These are phyloP conservation scores for Kwoniella shivajii DNA, from an alignment of 1,284 basidiomycete species.

Conservation along the genomic window DNA sequence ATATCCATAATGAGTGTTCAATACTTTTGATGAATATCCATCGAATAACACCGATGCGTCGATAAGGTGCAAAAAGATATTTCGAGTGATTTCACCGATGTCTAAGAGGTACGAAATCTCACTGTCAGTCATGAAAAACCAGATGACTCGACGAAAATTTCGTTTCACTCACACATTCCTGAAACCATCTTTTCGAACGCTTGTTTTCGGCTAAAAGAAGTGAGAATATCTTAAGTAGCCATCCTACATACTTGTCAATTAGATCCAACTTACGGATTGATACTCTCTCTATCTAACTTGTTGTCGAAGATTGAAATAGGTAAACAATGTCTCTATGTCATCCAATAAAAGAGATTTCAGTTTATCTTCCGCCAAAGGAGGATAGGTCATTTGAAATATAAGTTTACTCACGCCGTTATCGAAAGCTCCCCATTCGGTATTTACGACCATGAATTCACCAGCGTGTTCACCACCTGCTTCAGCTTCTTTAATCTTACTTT, in stretches of 20 bases:
- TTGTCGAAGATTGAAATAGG: constrained; percentile 93
- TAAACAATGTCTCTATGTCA: constrained; percentile 70
- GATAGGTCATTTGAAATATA: background rate
- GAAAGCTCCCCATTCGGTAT: constrained; percentile 97
- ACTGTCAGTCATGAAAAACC: background rate
- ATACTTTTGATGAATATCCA: constrained; percentile 68
- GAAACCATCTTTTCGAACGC: constrained; percentile 98
- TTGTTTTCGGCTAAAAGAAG: constrained; percentile 65
- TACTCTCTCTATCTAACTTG: constrained; percentile 86
- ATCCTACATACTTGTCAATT: background rate
- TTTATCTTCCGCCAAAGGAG: too few relatives aligned
- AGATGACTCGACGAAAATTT: too few relatives aligned
- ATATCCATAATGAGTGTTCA: constrained; percentile 91
- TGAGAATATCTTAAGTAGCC: background rate
- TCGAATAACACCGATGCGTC: constrained; percentile 74
- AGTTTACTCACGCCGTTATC: constrained; percentile 71
- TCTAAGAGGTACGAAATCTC: constrained; percentile 56
- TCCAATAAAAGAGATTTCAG: background rate
- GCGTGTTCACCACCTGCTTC: constrained; percentile 46
- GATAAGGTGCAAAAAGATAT: constrained; percentile 80
- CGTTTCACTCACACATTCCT: constrained; percentile 72
- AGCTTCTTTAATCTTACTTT: constrained; percentile 60
- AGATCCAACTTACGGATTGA: constrained; percentile 68
- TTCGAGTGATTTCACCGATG: constrained; percentile 88
- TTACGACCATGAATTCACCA: constrained; percentile 86